A percentile compares a stretch with the other conserved stretches of the same genome.
phyloP scores from a whole-genome alignment of 169 alveolate species.

The Babesia caballi region DNA sequence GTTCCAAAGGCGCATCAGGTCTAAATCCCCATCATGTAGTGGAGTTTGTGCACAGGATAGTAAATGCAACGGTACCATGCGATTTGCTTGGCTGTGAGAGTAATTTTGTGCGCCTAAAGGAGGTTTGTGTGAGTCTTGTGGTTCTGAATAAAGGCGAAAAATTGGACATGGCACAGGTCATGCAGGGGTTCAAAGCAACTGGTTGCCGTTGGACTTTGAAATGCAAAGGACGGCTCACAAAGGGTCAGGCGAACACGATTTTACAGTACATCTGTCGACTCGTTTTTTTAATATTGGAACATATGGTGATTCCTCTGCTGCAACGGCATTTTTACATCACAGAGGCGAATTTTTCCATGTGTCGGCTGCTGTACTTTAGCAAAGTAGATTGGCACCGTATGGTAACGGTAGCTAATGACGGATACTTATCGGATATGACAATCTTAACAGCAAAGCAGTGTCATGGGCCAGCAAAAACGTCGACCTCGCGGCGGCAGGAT shows the following conservation, averaged over 20 bases:
- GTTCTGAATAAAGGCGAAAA: constrained; percentile 58
- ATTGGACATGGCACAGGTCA: constrained; percentile 50
- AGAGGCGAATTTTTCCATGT: constrained; percentile 40
- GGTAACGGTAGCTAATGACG: constrained; percentile 32
- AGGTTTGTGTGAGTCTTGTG: constrained; percentile 37
- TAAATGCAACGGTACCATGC: background rate
- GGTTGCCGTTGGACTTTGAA: constrained; percentile 29
- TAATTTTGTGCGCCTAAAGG: constrained; percentile 19
- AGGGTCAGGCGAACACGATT: constrained; percentile 45
- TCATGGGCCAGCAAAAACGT: background rate
- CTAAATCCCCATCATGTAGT: background rate
- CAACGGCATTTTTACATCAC: constrained; percentile 53
- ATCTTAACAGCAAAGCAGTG: background rate
- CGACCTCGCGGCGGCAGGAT: background rate
- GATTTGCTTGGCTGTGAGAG: constrained; percentile 34
- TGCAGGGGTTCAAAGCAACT: constrained; percentile 38
- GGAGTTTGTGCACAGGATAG: constrained; percentile 1
- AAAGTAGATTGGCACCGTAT: constrained; percentile 39
- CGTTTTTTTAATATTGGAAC: constrained; percentile 46
- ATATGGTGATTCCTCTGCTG: constrained; percentile 44
- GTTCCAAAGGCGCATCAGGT: background rate
- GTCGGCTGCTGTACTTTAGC: constrained; percentile 41
- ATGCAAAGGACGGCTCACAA: background rate
- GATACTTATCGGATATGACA: constrained; percentile 5
- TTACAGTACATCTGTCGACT: constrained; percentile 44